Evolutionary conservation across 257 asterid species (phyloP).

Genomic region (Jacaranda mimosifolia): DNA sequence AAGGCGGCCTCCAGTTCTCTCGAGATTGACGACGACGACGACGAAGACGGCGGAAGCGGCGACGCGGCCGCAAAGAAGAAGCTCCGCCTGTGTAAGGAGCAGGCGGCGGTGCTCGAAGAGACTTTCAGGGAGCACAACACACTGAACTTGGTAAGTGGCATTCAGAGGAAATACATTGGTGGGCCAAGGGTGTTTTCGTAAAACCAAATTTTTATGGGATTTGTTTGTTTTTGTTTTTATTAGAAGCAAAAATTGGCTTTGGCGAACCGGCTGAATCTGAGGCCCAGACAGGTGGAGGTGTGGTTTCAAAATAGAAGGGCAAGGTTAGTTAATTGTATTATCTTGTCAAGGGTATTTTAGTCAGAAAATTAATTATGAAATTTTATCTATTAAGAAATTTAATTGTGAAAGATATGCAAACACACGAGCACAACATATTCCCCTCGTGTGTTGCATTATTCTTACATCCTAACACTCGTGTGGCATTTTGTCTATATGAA

Average conservation of each 20-base stretch:
- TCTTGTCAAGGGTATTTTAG: constrained; percentile 36
- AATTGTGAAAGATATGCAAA: no score
- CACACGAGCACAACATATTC: neutral
- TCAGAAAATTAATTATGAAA: neutral
- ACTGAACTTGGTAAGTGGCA: constrained; percentile 70
- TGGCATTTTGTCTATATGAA: neutral
- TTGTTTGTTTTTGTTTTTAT: constrained; percentile 10
- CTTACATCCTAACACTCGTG: neutral
- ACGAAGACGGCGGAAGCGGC: no score
- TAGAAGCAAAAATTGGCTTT: constrained; percentile 79
- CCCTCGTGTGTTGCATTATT: neutral
- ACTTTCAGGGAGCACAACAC: constrained; percentile 71
- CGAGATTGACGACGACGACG: no score
- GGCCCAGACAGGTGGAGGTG: constrained; percentile 81
- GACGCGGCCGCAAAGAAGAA: constrained; percentile 67
- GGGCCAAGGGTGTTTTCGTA: constrained; percentile 31
- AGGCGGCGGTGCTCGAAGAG: constrained; percentile 74
- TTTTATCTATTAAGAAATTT: neutral
- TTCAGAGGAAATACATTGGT: constrained; percentile 14
- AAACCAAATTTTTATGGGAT: neutral
- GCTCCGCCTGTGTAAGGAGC: constrained; percentile 74
- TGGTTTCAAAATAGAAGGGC: constrained; percentile 90
- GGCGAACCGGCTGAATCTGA: constrained; percentile 67
- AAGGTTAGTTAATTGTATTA: constrained; percentile 56
- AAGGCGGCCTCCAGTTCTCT: no score